Base-by-base conservation (phyloP, 805 yeast species). In the Hanseniaspora valbyensis region DNA sequence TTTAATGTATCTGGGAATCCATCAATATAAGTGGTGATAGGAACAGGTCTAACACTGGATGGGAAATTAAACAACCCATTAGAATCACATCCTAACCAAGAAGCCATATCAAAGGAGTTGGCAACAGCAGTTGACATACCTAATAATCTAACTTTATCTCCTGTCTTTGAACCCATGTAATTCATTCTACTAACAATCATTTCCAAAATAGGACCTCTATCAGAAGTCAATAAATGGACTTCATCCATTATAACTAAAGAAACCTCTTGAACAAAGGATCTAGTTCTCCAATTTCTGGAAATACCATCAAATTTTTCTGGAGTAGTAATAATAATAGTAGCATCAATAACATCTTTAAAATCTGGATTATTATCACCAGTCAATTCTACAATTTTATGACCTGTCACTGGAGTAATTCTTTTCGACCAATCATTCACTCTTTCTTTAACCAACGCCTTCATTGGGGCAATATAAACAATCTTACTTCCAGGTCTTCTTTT, bases 291-390 rank as follows among this genome's bases (percentile, higher is more conserved):
- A 39, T 92, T 92, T 64, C 97, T 78, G 0, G 98, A 89, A 5
- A 92, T 95, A 38, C 94, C 96, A 67, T 88, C 96, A 90, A 95
- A 88, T 63, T 88, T 88, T 61, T 88, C 96, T 0, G 96, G 96
- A 0, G 96, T 88, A 0, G 96, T 89, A 13, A 88, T 95, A 48
- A 88, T 82, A 49, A 88, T 75, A 56, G 90, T 95, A 0, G 96
- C 88, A 6, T 77, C 77, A 60, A 78, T 66, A 30, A 88, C 86
- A 64, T 88, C 96, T 12, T 80, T 74, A 52, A 81, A 77, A 9
- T 94, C 84, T 40, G 90, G 73, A 57, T 89, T 92, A 87, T 89
- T 88, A 66, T 88, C 96, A 63, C 96, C 96, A 1, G 96, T 89
- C 54, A 89, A 71, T 61, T 89, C 96, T 41, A 92, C 70, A 2